Evolutionary conservation across 306 rosid species (phyloP), one percentile per base, ranked within the genome.

Genomic region (Gastrolobium villosum): DNA sequence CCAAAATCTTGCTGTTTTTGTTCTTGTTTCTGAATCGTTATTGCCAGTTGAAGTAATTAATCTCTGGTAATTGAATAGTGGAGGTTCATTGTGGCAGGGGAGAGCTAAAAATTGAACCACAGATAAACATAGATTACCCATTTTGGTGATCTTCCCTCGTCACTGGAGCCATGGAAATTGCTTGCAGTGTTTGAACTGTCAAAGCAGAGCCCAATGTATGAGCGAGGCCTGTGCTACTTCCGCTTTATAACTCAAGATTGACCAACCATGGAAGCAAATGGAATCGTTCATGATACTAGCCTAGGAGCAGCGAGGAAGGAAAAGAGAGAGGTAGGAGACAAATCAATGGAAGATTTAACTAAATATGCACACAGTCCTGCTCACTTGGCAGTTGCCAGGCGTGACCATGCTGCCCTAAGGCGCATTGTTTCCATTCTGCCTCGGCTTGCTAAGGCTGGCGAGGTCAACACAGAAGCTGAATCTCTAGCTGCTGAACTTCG

Each of bases 281-380:
- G 81, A 62, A 36, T 30, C 36, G 30, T n/a, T 41, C 79, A 79
- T 57, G 89, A 75, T 76, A 59, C 28, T 76, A 41, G 83, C 66
- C 26, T 92, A 83, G 89, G 80, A 69, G 67, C 49, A 3, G 74
- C 5, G 1, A 69, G 61, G 66, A 80, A 48, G 79, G 84, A 82
- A 72, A 83, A 74, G 72, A 79, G 79, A 79, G 84, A 65, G 63
- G 67, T 43, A 8, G 71, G 86, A 14, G 82, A 69, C 32, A 78
- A 65, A 52, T 74, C 81, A 52, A 82, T 93, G 98, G 99, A 93
- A 52, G 99, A 96, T 78, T 69, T 87, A 62, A 79, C 92, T 2
- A 90, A 83, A 74, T 93, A 93, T 64, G 83, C 87, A n/a, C 98
- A 93, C 56, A 96, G 98, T 83, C 88, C 94, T 67, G 96, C 89